phyloP scores from a whole-genome alignment of 1,284 basidiomycete species.

The Trichosporon faecale region DNA sequence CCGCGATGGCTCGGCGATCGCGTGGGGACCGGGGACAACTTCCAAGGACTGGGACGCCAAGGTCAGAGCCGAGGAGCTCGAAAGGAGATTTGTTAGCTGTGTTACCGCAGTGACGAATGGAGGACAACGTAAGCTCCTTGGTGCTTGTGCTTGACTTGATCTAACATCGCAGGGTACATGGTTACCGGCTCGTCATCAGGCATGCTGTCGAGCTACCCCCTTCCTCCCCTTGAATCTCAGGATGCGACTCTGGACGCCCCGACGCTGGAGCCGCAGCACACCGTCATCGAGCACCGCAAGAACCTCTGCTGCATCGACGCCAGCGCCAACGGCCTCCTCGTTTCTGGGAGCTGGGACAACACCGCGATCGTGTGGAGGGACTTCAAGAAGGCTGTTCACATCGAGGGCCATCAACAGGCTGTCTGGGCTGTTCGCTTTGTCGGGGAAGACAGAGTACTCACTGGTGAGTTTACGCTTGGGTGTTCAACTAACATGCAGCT shows the following conservation, averaged over 20 bases:
- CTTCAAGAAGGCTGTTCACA: conserved; percentile 68
- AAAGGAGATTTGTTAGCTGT: conserved; percentile 61
- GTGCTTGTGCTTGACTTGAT: neutral
- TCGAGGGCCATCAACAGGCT: conserved; percentile 83
- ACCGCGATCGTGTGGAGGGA: conserved; percentile 92
- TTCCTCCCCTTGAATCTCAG: conserved; percentile 32
- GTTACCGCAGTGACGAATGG: conserved; percentile 38
- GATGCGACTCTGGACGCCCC: conserved; percentile 56
- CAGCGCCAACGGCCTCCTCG: conserved; percentile 65
- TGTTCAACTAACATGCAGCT: conserved; percentile 56
- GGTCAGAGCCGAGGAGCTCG: conserved; percentile 76
- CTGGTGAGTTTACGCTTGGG: conserved; percentile 59
- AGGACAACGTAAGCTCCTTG: conserved; percentile 41
- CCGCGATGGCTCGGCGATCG: conserved; percentile 81
- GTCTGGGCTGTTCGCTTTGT: conserved; percentile 91
- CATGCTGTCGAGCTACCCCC: conserved; percentile 70
- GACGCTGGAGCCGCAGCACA: conserved; percentile 68
- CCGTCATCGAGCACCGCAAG: conserved; percentile 80
- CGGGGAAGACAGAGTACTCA: conserved; percentile 74
- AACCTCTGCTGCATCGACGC: conserved; percentile 87
- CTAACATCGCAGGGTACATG: conserved; percentile 63
- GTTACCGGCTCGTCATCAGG: conserved; percentile 82
- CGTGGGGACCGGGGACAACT: conserved; percentile 65
- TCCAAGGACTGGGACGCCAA: conserved; percentile 65
- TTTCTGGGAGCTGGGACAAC: conserved; percentile 98